Conservation (phyloP, 1,284 basidiomycete genomes). For the Farysia itapuensis region DNA sequence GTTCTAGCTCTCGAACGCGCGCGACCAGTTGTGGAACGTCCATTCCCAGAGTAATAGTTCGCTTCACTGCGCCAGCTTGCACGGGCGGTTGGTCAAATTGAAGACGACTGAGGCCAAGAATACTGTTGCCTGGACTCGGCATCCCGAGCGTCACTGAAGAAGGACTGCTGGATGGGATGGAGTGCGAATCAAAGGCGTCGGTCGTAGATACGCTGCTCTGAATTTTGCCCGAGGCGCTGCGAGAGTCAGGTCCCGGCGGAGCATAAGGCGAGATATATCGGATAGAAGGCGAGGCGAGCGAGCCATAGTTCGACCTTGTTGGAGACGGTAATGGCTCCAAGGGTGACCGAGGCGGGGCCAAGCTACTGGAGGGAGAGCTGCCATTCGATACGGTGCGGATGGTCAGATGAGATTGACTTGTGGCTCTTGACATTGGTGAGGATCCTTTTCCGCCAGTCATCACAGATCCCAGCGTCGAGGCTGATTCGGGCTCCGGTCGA, state of each 20-base stretch:
- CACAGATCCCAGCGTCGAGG: constrained; percentile 10
- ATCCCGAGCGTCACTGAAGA: constrained; percentile 13
- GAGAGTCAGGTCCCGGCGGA: no score
- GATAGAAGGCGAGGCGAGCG: constrained; percentile 21
- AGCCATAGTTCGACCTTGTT: constrained; percentile 19
- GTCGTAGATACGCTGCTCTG: no score
- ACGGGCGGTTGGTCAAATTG: constrained; percentile 1
- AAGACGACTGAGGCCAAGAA: constrained; percentile 7
- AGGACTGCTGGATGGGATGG: constrained; percentile 27
- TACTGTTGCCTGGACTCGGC: constrained; percentile 16
- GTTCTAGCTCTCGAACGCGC: constrained; percentile 38
- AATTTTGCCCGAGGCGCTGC: no score
- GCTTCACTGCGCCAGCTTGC: constrained; percentile 14
- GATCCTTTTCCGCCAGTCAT: no score
- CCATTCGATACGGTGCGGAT: no score
- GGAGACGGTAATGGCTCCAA: constrained; percentile 21
- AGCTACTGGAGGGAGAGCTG: not conserved
- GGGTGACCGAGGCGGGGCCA: constrained; percentile 28
- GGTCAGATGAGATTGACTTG: no score
- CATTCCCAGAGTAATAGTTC: constrained; percentile 51
- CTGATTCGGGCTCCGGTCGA: not conserved
- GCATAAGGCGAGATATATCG: constrained; percentile 28
- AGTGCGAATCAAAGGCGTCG: no score
- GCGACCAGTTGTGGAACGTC: constrained; percentile 27
- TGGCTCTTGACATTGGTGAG: no score